Evolutionary conservation across 345 rosid genomes (phyloP), one percentile per base, ranked within the genome.

Genomic region (Camelina hispida): DNA sequence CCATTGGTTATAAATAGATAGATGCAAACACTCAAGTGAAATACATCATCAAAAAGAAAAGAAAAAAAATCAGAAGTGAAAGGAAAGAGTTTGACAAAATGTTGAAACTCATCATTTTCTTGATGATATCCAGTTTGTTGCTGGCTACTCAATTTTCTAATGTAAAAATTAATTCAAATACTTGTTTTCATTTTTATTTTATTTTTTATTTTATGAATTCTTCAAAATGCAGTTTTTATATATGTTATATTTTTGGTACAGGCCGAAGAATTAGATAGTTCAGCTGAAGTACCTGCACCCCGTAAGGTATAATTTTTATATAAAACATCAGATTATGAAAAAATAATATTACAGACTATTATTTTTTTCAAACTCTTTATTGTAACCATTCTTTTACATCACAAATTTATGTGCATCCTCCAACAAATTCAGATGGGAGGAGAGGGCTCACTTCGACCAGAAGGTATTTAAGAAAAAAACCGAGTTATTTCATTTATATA

Each of bases 1-100:
- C 1, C 58, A 38, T 50, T 59, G 67, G 55, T 61, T 67, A 75
- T 68, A 75, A 60, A 68, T 60, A 60, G 73, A 68, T 60, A 60
- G 73, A 20, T 11, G 15, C 13, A 34, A 28, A 20, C 30, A 40
- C 11, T 1, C 1, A 43, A 0, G 0, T 50, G 38, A 60, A 52
- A 60, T 18, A 50, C 51, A 30, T 40, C 5, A 32, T 28, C 30
- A 28, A 28, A 4, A 28, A 28, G 2, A 43, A 25, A 9, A 1
- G 4, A 30, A 4, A 7, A 16, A 47, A 42, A 11, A 50, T 50
- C 28, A 7, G 34, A 66, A 53, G 51, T 74, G 35, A 22, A 57
- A 50, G 10, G 7, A 14, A 25, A 67, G 69, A 16, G 43, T 15
- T 18, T 15, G 6, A 16, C 1, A 28, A 28, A 28, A 76, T 62